Evolutionary conservation across 148 eudicot species (phyloP).

Genomic region (Chenopodium album): DNA sequence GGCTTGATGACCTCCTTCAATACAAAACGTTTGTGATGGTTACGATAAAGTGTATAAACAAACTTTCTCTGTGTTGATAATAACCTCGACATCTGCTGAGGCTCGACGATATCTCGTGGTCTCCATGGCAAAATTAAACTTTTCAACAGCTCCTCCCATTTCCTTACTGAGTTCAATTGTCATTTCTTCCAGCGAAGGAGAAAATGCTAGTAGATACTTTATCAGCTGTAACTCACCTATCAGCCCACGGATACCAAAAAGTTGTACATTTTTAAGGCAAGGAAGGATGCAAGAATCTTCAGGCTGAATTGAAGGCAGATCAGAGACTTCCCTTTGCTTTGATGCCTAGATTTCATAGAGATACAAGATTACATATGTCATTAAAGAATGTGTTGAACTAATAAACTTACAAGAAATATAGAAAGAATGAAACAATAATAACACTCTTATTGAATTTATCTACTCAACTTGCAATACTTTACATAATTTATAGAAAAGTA

Average conservation of each 20-base stretch:
- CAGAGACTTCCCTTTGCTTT: too few species aligned
- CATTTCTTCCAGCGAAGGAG: not conserved
- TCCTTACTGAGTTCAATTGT: not conserved
- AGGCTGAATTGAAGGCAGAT: not conserved
- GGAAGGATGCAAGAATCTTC: not conserved
- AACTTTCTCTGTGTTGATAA: not conserved
- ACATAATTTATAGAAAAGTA: too few species aligned
- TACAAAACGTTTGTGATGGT: too few species aligned
- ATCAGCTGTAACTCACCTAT: not conserved
- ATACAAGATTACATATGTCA: too few species aligned
- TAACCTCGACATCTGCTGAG: constrained; percentile 1
- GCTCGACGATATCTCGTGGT: not conserved
- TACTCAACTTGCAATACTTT: too few species aligned
- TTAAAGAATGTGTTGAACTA: too few species aligned
- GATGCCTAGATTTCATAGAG: not conserved
- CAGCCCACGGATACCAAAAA: not conserved
- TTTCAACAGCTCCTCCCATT: not conserved
- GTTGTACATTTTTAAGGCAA: not conserved
- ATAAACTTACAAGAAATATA: too few species aligned
- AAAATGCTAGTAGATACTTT: not conserved
- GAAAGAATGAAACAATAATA: too few species aligned
- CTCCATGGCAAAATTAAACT: not conserved
- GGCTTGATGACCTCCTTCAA: too few species aligned
- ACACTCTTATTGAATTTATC: too few species aligned
- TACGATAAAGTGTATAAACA: too few species aligned